Evolutionary conservation across 495 filamentous ascomycete genomes (phyloP).

Genomic region (Clohesyomyces aquaticus): DNA sequence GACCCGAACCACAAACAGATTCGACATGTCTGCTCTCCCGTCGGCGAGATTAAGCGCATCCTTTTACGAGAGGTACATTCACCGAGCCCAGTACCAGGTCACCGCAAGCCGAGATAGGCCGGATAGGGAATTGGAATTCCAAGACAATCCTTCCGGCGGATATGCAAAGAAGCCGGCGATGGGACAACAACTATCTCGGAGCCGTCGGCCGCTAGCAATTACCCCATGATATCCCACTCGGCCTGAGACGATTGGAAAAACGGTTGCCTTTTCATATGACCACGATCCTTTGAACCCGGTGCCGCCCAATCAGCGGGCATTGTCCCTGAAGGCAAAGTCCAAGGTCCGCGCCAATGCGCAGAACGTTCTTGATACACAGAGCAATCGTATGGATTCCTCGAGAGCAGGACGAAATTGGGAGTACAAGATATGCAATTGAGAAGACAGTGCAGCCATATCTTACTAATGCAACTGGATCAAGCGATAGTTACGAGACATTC

Average conservation of each 20-base stretch:
- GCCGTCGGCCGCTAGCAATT: not conserved
- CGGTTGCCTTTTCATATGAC: not conserved
- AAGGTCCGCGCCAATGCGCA: not conserved
- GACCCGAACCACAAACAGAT: not conserved
- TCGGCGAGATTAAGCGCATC: not conserved
- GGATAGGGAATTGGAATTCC: not conserved
- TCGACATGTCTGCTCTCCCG: not conserved
- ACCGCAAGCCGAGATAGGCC: not conserved
- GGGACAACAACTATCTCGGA: not conserved
- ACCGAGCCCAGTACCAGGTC: not conserved
- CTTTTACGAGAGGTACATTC: not conserved
- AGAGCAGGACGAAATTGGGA: not conserved
- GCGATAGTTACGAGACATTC: too few relatives aligned
- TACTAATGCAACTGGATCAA: too few relatives aligned
- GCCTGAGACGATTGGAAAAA: not conserved
- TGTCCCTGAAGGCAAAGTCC: not conserved
- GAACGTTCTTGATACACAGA: not conserved
- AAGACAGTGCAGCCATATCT: too few relatives aligned
- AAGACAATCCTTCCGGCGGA: not conserved
- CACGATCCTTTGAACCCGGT: not conserved
- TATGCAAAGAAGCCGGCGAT: not conserved
- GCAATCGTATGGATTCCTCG: not conserved
- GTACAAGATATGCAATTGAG: too few relatives aligned
- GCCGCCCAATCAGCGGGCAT: not conserved
- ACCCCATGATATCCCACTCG: not conserved